phyloP scores from a whole-genome alignment of 768 basidiomycete species.

The Thelephora ganbajun region DNA sequence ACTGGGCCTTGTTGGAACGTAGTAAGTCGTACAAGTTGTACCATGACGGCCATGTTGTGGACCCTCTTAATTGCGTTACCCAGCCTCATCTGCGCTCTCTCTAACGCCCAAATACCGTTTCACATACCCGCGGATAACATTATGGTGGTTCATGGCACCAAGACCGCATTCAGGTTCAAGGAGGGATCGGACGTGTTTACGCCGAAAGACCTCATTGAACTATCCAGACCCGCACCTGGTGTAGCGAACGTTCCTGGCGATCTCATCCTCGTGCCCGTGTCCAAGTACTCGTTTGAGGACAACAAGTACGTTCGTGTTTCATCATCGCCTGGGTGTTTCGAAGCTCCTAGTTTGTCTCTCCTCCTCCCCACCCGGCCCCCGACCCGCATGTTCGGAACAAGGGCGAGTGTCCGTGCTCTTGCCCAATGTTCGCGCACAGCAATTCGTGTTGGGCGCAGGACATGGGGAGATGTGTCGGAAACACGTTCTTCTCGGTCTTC shows the following conservation, averaged over 20 bases:
- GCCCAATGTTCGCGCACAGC: too few species aligned
- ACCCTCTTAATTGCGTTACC: too few species aligned
- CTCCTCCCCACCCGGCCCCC: not conserved
- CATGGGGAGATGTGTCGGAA: too few species aligned
- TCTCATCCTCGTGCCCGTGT: conserved; percentile 50
- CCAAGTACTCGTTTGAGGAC: conserved; percentile 57
- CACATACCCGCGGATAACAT: conserved; percentile 15
- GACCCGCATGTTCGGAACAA: too few species aligned
- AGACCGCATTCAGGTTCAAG: conserved; percentile 40
- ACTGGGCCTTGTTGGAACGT: too few species aligned
- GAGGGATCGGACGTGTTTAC: conserved; percentile 47
- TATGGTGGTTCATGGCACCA: conserved; percentile 3
- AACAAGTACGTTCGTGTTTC: conserved; percentile 40
- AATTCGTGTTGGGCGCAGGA: too few species aligned
- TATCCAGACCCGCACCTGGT: conserved; percentile 53
- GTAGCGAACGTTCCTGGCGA: conserved; percentile 57
- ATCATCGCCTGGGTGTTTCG: not conserved
- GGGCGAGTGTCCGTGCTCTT: too few species aligned
- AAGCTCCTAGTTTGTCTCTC: not conserved
- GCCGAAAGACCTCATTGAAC: conserved; percentile 55
- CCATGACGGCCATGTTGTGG: too few species aligned
- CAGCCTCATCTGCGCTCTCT: conserved; percentile 7
- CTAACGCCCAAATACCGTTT: not conserved
- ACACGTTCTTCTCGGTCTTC: not conserved
- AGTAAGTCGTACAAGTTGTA: too few species aligned